A percentile compares a stretch with the other conserved stretches of the same genome.
These are phyloP conservation scores for Candida sp. DNA, from an alignment of 1,139 yeast genomes.

Conservation along the genomic window DNA sequence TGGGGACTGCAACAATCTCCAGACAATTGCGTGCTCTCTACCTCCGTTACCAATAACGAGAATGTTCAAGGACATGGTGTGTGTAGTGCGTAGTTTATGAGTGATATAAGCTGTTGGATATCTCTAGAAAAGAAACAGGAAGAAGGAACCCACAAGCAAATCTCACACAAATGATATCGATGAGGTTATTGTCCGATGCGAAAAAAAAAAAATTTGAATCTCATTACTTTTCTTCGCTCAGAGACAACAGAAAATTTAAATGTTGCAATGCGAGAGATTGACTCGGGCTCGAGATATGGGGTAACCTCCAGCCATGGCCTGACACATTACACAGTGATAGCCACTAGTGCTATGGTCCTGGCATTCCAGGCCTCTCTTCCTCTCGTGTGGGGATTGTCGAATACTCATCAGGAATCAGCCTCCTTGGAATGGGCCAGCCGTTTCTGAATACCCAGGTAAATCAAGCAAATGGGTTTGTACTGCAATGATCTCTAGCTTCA, in stretches of 20 bases:
- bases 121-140: neutral
- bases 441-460: too few species aligned
- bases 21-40: conserved; percentile 96
- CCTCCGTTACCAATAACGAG: conserved; percentile 98
- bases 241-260: neutral
- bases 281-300: neutral
- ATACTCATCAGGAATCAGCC: too few species aligned
- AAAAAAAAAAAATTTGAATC: neutral
- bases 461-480: too few species aligned
- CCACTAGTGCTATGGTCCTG: too few species aligned
- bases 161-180: neutral
- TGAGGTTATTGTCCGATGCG: conserved; percentile 2
- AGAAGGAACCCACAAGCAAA: neutral
- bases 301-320: neutral
- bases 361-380: too few species aligned
- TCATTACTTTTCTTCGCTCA: neutral
- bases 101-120: neutral
- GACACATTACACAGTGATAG: too few species aligned
- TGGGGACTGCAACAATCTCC: conserved; percentile 86
- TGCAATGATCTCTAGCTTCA: too few species aligned
- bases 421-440: too few species aligned
- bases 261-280: neutral
- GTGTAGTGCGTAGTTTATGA: neutral
- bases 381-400: too few species aligned
- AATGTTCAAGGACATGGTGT: conserved; percentile 52